Conservation (phyloP, 2,329 filamentous ascomycete genomes). For the Colletotrichum sp. region DNA sequence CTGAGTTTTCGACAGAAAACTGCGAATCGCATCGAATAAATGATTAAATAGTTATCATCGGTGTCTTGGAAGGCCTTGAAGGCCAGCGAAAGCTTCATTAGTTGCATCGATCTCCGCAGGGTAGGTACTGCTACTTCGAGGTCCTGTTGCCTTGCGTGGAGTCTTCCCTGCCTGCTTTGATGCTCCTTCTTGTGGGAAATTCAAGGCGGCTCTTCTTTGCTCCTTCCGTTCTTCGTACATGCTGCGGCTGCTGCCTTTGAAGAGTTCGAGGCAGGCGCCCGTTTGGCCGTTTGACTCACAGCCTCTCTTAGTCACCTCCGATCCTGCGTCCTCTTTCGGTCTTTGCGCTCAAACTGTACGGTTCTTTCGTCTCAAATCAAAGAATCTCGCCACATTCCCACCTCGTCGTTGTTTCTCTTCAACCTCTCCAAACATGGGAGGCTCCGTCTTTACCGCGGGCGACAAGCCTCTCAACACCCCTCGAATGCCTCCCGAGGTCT, state of each 20-base stretch:
- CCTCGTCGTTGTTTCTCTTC: neutral
- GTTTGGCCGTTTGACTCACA: neutral
- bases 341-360: neutral
- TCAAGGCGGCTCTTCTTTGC: neutral
- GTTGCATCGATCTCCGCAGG: neutral
- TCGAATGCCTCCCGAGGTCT: slow-evolving; percentile 67
- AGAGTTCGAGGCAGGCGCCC: neutral
- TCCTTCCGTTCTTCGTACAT: neutral
- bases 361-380: neutral
- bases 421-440: slow-evolving; percentile 61
- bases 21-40: neutral
- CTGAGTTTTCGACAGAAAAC: neutral
- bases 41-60: rapidly evolving
- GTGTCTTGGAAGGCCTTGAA: neutral
- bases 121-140: neutral
- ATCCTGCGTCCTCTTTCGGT: neutral
- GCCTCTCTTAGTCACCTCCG: neutral
- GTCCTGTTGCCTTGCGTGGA: neutral
- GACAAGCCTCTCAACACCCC: slow-evolving; percentile 61
- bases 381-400: neutral
- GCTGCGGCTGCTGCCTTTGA: neutral
- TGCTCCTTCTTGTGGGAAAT: neutral
- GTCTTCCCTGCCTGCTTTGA: neutral
- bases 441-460: slow-evolving; percentile 59
- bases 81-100: neutral